Evolutionary conservation across 192 early-diverging fungal species (phyloP), one percentile per base, ranked within the genome.

Genomic region (Coemansia sp.): DNA sequence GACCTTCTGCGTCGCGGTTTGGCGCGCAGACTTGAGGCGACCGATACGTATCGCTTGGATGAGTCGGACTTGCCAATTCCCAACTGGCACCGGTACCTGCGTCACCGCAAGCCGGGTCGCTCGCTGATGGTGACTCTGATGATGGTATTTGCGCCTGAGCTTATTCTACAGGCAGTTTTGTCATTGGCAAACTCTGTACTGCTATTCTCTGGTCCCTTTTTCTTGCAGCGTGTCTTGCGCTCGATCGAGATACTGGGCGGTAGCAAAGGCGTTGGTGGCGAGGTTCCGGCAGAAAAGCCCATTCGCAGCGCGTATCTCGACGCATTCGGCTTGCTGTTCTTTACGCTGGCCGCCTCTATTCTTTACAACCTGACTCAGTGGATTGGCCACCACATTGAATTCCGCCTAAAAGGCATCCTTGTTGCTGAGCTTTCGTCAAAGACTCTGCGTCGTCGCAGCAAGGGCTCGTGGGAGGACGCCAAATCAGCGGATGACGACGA

Each of bases 401-500:
- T 92, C 43, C 87, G 86, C 26, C 36, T 86, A 39, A 85, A 87
- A 48, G 83, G 84, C 9, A 73, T 89, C 36, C 51, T 88, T 26
- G 76, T 88, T 26, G 86, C 82, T 0, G 91, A 92, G 70, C 83
- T 92, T 1, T 88, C 89, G 39, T 63, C 70, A 20, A 92, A 90
- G 66, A 86, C 88, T 1, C 68, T 92, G 10, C 68, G 79, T 16
- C 79, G 89, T n/a, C 82, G 85, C 64, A 83, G 85, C n/a, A 71
- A 71, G 51, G 85, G 85, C 69, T 73, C 81, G 18, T 85, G 82
- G 62, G 80, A 80, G 42, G 73, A 79, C 7, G 73, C 73, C 11
- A 66, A 72, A 43, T 71, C 79, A 3, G 62, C 60, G 18, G 45
- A 48, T 36, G 66, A 35, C 4, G 33, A 60, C 5, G 59, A 9